These are phyloP conservation scores for Alternaria arborescens DNA, from an alignment of 2,329 filamentous ascomycete genomes.

Conservation along the genomic window DNA sequence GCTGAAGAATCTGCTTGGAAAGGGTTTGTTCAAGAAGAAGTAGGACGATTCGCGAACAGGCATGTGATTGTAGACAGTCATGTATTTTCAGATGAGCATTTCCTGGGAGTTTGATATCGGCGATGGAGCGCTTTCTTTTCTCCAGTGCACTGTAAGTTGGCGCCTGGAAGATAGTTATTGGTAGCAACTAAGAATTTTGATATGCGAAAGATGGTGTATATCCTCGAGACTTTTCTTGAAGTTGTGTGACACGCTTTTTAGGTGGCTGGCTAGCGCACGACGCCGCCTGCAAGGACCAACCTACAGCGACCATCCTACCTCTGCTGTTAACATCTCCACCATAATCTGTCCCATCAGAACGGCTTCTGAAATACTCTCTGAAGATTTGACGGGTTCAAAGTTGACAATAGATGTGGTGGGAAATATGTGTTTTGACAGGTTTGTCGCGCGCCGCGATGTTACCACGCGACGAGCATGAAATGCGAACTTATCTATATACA, in stretches of 20 bases:
- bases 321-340: neutral
- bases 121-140: neutral
- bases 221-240: neutral
- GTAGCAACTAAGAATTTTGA: neutral
- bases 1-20: slow-evolving; percentile 50
- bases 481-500: no score
- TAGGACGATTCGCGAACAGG: slow-evolving; percentile 5
- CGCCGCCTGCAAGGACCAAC: neutral
- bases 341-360: neutral
- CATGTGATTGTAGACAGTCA: neutral
- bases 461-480: neutral
- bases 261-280: neutral
- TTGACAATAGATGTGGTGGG: neutral
- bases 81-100: slow-evolving; percentile 4
- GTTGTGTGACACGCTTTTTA: neutral
- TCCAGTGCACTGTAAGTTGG: neutral
- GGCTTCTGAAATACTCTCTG: neutral
- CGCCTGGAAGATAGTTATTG: neutral
- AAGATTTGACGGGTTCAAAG: neutral
- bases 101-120: slow-evolving; percentile 4
- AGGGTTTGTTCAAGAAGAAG: slow-evolving; percentile 47
- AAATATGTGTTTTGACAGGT: neutral
- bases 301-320: neutral
- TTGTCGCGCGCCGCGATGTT: neutral
- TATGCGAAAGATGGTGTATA: neutral